Evolutionary conservation across 2,329 filamentous ascomycete species (phyloP), one percentile per base, ranked within the genome.

Genomic region (Tolypocladium tropicale): DNA sequence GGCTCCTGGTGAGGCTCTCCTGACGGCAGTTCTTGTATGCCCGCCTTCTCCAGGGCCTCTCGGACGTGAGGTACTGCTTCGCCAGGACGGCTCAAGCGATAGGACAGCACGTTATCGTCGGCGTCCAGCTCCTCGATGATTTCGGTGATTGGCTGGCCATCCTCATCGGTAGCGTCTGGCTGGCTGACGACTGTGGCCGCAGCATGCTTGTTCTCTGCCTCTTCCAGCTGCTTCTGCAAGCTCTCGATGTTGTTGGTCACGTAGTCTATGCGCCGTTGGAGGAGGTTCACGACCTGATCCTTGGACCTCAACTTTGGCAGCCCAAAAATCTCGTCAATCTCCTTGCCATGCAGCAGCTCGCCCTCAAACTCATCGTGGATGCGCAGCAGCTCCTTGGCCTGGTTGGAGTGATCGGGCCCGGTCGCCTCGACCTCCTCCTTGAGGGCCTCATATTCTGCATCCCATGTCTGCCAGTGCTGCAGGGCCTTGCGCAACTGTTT

Each of bases 101-200:
- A 84, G 0, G 83, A 88, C 53, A 96, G 71, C 4, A 97, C 81
- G 65, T 95, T 94, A 56, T 86, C 94, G 12, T 95, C 83, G 10
- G 96, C 92, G 66, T 97, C 94, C 28, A 97, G 76, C 73, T 95
- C 84, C 71, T 99, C 94, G 55, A 90, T 78, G 61, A 99, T 97
- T 64, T 97, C 94, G 34, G 88, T 92, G 57, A 97, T 81, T 0
- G 91, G 89, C 53, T 91, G 75, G 1, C 84, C 85, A 14, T 85
- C 84, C 58, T 88, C 86, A 58, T 88, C 84, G 54, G 76, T 77
- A 49, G 79, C 76, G 55, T 85, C 83, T 0, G 85, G 80, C 28
- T 84, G 78, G 56, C 78, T 80, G 48, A 83, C 70, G 4, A 84
- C 74, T 11, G 82, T 76, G 12, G 86, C 78, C 11, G 82, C 82